Base-by-base conservation (phyloP, 371 early-diverging fungal species). In the Amoeboaphelidium occidentale region DNA sequence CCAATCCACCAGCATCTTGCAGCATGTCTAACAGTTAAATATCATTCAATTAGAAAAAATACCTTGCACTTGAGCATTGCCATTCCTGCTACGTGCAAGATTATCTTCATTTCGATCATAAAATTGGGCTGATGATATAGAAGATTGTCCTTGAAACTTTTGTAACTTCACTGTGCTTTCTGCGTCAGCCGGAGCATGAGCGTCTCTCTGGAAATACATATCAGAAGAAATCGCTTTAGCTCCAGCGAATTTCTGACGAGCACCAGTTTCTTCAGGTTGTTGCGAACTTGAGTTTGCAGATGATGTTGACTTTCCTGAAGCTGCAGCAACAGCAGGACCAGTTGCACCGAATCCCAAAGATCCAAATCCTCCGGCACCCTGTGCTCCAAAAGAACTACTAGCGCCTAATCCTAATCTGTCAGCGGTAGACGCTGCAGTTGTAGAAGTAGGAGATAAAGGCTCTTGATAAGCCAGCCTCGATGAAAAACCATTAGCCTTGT, bases 211-310 rank as follows among this genome's bases (percentile, higher is more conserved):
- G 39, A 90, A 89, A 63, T 74, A 90, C 62, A 84, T 82, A 52
- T 87, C 88, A 2, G 83, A 78, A 1, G 81, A 81, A 47, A 89
- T 84, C 22, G 78, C 73, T 53, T 79, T 81, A 17, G 81, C 80
- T 42, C 55, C 65, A 3, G 74, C 75, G 63, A 89, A 89, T 27
- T 66, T 45, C n/a, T 45, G n/a, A 24, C 25, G 26, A 14, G 45
- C 45, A 25, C n/a, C n/a, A n/a, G n/a, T n/a, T n/a, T n/a, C n/a
- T n/a, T n/a, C n/a, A n/a, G n/a, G n/a, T n/a, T n/a, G n/a, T n/a
- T n/a, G n/a, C n/a, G n/a, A n/a, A n/a, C n/a, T n/a, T n/a, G n/a
- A n/a, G n/a, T n/a, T n/a, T n/a, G n/a, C n/a, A n/a, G n/a, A n/a
- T n/a, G n/a, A n/a, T n/a, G n/a, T n/a, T n/a, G n/a, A n/a, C n/a